Conservation (phyloP, 805 yeast genomes). For the Zygosaccharomyces siamensis region DNA sequence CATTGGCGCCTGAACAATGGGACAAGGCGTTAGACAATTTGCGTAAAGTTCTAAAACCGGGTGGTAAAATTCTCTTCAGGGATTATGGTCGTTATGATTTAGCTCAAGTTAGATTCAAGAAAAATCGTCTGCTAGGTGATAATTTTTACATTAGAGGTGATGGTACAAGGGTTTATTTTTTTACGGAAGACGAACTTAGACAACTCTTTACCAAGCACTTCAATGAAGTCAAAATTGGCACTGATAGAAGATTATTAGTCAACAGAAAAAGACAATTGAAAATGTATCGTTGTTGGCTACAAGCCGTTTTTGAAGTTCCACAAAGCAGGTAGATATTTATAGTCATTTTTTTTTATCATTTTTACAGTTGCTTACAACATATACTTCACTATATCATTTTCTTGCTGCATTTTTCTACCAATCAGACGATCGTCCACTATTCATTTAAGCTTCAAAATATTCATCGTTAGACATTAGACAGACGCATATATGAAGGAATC, state of each 20-base stretch:
- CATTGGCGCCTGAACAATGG: constrained; percentile 92
- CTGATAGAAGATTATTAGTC: constrained; percentile 85
- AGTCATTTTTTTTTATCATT: not conserved
- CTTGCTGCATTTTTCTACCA: constrained; percentile 1
- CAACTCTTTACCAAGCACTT: constrained; percentile 64
- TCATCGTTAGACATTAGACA: constrained; percentile 10
- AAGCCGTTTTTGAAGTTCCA: constrained; percentile 64
- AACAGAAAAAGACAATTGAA: constrained; percentile 88
- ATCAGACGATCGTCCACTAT: not conserved
- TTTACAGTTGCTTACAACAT: not conserved
- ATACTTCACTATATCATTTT: not conserved
- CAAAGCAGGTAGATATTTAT: constrained; percentile 1
- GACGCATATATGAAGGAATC: constrained; percentile 48
- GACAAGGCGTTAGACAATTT: constrained; percentile 67
- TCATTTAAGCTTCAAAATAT: not conserved
- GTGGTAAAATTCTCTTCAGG: constrained; percentile 82
- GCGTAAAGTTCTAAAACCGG: constrained; percentile 75
- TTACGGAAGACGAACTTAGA: constrained; percentile 87
- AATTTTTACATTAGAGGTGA: constrained; percentile 96
- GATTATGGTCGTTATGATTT: constrained; percentile 95
- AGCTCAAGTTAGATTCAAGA: constrained; percentile 91
- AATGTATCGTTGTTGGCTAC: constrained; percentile 97
- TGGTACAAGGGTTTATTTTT: constrained; percentile 95
- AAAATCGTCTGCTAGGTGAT: constrained; percentile 78
- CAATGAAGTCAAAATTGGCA: constrained; percentile 69